Conservation (phyloP, 768 basidiomycete species). For the Xerocomellus dryophilus region DNA sequence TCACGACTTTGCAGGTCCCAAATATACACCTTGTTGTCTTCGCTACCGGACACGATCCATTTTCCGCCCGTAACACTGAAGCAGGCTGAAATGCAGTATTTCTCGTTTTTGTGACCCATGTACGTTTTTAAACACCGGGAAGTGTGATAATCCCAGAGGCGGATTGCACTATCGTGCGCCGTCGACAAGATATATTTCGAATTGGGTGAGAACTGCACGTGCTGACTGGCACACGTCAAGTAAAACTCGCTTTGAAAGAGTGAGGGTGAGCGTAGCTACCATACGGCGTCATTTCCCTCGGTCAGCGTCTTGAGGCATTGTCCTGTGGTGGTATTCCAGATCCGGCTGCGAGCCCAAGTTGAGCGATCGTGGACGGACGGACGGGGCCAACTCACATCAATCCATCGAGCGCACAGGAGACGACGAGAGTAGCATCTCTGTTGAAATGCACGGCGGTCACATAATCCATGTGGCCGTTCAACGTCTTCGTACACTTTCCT, state of each 20-base stretch:
- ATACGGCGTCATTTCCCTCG: slow-evolving; percentile 83
- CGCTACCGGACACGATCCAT: slow-evolving; percentile 90
- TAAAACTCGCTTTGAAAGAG: not conserved
- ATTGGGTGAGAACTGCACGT: slow-evolving; percentile 93
- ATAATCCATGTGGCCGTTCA: slow-evolving; percentile 93
- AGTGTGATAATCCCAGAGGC: slow-evolving; percentile 93
- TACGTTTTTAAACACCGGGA: slow-evolving; percentile 91
- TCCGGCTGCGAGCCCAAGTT: slow-evolving; percentile 56
- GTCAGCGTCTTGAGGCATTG: slow-evolving; percentile 96
- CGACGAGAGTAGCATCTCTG: slow-evolving; percentile 84
- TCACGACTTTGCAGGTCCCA: slow-evolving; percentile 91
- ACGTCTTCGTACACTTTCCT: slow-evolving; percentile 82
- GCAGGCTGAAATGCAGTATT: slow-evolving; percentile 81
- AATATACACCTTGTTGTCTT: slow-evolving; percentile 84
- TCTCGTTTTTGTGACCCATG: slow-evolving; percentile 74
- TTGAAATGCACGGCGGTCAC: slow-evolving; percentile 96
- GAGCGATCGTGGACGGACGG: not conserved
- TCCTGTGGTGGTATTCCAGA: slow-evolving; percentile 91
- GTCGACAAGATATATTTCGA: slow-evolving; percentile 93
- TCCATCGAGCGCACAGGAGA: slow-evolving; percentile 90
- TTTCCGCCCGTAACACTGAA: slow-evolving; percentile 83
- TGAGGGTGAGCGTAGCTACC: slow-evolving; percentile 39
- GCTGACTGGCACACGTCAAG: slow-evolving; percentile 52
- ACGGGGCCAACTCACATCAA: slow-evolving; percentile 67
- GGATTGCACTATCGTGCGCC: slow-evolving; percentile 88